Percentiles rank a stretch among this genome's conserved stretches.
Conservation (phyloP, 2,329 filamentous ascomycete genomes). For the Onygenales sp. region DNA sequence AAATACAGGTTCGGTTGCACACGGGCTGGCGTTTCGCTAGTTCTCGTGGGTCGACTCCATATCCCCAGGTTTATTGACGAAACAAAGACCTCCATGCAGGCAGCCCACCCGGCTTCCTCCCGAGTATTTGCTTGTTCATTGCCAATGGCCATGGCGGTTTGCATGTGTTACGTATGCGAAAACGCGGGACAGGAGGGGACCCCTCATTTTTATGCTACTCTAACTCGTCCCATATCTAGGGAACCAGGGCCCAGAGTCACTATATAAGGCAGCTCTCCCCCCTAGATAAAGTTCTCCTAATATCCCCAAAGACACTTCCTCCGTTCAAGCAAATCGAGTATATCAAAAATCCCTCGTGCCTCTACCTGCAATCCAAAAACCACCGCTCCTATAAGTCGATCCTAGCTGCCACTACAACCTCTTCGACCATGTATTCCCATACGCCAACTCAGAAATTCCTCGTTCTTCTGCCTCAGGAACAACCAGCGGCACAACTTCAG, state of each 20-base stretch:
- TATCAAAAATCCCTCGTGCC: too few relatives aligned
- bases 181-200: neutral
- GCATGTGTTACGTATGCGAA: neutral
- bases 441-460: conserved; percentile 13
- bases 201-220: neutral
- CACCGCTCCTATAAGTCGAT: neutral
- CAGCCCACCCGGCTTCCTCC: neutral
- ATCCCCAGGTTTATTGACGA: neutral
- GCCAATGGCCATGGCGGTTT: neutral
- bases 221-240: neutral
- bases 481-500: neutral
- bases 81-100: neutral
- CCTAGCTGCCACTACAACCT: neutral
- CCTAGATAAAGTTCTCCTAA: neutral
- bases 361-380: neutral
- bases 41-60: neutral
- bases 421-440: conserved; percentile 11
- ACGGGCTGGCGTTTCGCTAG: neutral
- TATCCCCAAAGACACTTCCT: neutral
- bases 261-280: neutral
- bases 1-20: neutral
- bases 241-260: neutral
- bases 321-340: neutral
- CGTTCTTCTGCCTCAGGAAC: conserved; percentile 12
- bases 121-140: neutral